Base-by-base conservation (phyloP, 2,329 filamentous ascomycete species). In the Plenodomus lindquistii region DNA sequence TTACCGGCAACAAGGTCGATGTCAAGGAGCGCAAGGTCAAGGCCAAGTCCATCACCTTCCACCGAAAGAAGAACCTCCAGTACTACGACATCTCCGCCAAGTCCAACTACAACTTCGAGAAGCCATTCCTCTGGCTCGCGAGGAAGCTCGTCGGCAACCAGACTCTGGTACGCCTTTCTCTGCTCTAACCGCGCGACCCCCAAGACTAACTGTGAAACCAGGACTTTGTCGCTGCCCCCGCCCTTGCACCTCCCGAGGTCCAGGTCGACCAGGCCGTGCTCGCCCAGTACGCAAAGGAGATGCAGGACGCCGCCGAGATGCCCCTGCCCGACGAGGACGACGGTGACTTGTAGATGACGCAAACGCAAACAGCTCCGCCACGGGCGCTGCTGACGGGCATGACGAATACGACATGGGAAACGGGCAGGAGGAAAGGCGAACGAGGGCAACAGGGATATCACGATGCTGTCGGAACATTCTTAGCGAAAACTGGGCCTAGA, bases 1-100 rank as follows among this genome's bases (percentile, higher is more conserved):
- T 99, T 61, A 91, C 87, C 77, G 93, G 93, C 73, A 99, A 99
- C 89, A 99, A 99, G 86, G 93, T 99, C 77, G 93, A 99, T 73
- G 94, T 99, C 62, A 99, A 99, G 89, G 94, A 99, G 86, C 91
- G 94, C 79, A 99, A 99, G 83, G 94, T 99, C 75, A 99, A 99
- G 87, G 94, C 94, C 74, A 99, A 99, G 90, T 95, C 93, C 75
- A 99, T 99, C 80, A 99, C 94, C 64, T 99, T 99, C 89, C 94
- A 99, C 85, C 91, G 94, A 81, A 99, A 99, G 90, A 99, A 99
- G 88, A 99, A 97, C 81, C 87, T 99, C 44, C 94, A 99, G 81
- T 99, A 97, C 86, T 99, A 99, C 85, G 94, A 97, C 70, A 97
- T 97, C 76, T 97, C 91, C 36, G 94, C 94, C 79, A 99, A 97